Percentiles rank a stretch among this genome's conserved stretches.
Conservation (phyloP, 108 stramenopile species). For the Cylindrotheca fusiformis region DNA sequence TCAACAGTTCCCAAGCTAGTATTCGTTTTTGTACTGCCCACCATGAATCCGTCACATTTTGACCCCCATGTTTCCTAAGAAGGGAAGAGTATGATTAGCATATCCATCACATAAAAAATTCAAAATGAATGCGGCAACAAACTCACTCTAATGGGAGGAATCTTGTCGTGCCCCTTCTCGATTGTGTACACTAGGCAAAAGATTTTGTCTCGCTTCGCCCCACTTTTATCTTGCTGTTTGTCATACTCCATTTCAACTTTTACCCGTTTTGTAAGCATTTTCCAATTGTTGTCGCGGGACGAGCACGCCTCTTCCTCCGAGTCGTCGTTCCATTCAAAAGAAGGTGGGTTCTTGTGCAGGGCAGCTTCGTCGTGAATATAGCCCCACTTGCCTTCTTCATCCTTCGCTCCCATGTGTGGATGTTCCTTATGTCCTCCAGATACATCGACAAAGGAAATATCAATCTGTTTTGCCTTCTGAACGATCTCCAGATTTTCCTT, state of each 20-base stretch:
- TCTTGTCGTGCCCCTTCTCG: slow-evolving; percentile 56
- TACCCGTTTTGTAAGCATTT: slow-evolving; percentile 74
- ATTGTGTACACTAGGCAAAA: slow-evolving; percentile 87
- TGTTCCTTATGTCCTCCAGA: slow-evolving; percentile 59
- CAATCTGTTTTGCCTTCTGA: slow-evolving; percentile 52
- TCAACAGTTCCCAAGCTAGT: slow-evolving; percentile 67
- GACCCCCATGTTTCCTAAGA: slow-evolving; percentile 34
- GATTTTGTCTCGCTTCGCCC: slow-evolving; percentile 71
- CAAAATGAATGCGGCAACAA: slow-evolving; percentile 66
- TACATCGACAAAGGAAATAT: slow-evolving; percentile 64
- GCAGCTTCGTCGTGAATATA: slow-evolving; percentile 84
- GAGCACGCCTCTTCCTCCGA: slow-evolving; percentile 37
- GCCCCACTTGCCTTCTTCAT: slow-evolving; percentile 72
- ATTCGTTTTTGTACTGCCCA: slow-evolving; percentile 87
- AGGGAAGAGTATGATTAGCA: neutral
- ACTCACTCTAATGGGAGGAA: slow-evolving; percentile 70
- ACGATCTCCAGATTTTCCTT: slow-evolving; percentile 58
- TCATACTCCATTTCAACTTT: slow-evolving; percentile 70
- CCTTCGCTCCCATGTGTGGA: slow-evolving; percentile 76
- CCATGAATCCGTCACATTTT: slow-evolving; percentile 97
- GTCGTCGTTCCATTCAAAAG: slow-evolving; percentile 40
- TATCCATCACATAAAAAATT: neutral
- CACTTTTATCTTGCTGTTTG: slow-evolving; percentile 42
- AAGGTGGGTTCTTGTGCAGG: slow-evolving; percentile 66
- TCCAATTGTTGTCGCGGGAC: slow-evolving; percentile 51